A percentile compares a stretch with the other conserved stretches of the same genome.
Conservation (phyloP, 2,329 filamentous ascomycete species). For the Ambrosiella cleistominuta region DNA sequence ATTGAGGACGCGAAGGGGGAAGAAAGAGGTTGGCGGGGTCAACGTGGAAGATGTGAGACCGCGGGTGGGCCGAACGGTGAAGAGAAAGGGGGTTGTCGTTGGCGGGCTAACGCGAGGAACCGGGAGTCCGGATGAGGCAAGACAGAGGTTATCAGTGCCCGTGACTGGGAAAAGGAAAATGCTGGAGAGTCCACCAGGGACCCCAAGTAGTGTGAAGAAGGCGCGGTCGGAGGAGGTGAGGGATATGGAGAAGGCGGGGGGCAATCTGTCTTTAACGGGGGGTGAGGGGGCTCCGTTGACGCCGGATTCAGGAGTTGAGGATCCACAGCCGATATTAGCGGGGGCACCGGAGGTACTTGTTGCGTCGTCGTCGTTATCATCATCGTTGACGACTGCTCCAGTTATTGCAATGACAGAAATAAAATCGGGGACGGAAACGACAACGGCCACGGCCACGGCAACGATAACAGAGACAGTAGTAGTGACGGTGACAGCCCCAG, state of each 20-base stretch:
- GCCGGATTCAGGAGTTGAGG: background rate
- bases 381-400: background rate
- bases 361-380: background rate
- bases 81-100: background rate
- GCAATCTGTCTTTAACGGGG: background rate
- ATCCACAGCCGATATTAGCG: background rate
- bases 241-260: background rate
- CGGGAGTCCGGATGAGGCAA: background rate
- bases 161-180: background rate
- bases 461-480: too few species aligned
- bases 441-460: background rate
- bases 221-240: constrained; percentile 4
- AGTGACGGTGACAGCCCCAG: too few species aligned
- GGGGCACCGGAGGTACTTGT: background rate
- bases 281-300: background rate
- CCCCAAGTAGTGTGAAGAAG: constrained; percentile 9
- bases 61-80: constrained; percentile 21
- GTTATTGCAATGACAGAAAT: background rate
- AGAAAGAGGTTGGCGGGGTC: constrained; percentile 19
- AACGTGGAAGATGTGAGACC: constrained; percentile 37
- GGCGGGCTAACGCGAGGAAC: background rate
- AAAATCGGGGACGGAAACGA: background rate
- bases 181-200: constrained; percentile 4
- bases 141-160: constrained; percentile 9
- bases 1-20: constrained; percentile 31